A percentile compares a stretch with the other conserved stretches of the same genome.
Conservation (phyloP, 2,329 filamentous ascomycete species). For the Scorias spongiosa region DNA sequence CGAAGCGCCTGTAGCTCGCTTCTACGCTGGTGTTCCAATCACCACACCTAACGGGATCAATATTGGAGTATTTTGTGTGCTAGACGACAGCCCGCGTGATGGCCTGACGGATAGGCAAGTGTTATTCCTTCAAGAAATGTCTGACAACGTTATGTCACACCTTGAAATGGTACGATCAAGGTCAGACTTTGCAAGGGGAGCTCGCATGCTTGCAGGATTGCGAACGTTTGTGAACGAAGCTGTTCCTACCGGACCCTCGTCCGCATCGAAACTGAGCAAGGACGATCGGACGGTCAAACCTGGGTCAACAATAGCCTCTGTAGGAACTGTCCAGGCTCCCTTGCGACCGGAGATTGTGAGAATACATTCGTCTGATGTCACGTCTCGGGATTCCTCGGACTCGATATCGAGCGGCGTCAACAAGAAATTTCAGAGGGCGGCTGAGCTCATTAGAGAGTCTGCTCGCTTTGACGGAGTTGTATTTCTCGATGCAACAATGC, state of each 20-base stretch:
- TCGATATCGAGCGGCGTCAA: conserved; percentile 16
- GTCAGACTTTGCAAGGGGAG: conserved; percentile 37
- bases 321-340: background rate
- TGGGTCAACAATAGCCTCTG: background rate
- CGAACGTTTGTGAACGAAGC: conserved; percentile 29
- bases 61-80: conserved; percentile 45
- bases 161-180: conserved; percentile 40
- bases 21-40: conserved; percentile 22
- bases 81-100: conserved; percentile 41
- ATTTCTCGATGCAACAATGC: conserved; percentile 20
- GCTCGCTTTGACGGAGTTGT: conserved; percentile 31
- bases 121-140: conserved; percentile 42
- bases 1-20: conserved; percentile 5
- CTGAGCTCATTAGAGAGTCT: conserved; percentile 29
- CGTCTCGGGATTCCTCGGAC: conserved; percentile 4
- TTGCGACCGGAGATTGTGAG: background rate
- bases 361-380: conserved; percentile 9
- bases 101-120: conserved; percentile 34
- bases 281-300: background rate
- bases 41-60: conserved; percentile 40
- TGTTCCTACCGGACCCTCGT: conserved; percentile 2
- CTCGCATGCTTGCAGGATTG: conserved; percentile 38
- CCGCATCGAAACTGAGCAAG: background rate
- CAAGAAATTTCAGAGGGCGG: conserved; percentile 29
- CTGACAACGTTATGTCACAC: conserved; percentile 43